Evolutionary conservation across 306 rosid species (phyloP).

Genomic region (Dalbergia cultrata): DNA sequence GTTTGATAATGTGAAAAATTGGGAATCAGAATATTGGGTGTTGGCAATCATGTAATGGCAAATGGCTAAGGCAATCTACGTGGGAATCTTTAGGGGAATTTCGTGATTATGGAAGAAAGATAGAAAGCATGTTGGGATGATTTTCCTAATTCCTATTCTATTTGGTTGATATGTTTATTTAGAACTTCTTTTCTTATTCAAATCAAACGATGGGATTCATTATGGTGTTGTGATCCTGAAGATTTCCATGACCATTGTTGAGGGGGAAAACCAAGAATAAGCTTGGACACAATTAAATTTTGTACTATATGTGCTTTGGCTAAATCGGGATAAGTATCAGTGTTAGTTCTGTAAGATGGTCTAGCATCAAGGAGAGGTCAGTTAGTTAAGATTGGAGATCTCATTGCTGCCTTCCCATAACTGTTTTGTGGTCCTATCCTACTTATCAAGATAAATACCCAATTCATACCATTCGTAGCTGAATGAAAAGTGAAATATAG

Average conservation of each 20-base stretch:
- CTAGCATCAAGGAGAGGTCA: not conserved
- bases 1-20: conserved; percentile 28
- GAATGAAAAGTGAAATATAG: too few species aligned
- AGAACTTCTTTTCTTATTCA: conserved; percentile 23
- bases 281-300: conserved; percentile 10
- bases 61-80: not conserved
- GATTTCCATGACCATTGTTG: conserved; percentile 2
- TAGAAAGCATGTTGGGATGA: conserved; percentile 4
- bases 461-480: too few species aligned
- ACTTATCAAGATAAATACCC: not conserved
- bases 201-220: conserved; percentile 18
- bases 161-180: not conserved
- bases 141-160: not conserved
- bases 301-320: conserved; percentile 5
- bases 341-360: not conserved
- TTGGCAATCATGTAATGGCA: conserved; percentile 17
- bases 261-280: conserved; percentile 31
- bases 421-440: conserved; percentile 22
- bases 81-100: conserved; percentile 22
- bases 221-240: conserved; percentile 15
- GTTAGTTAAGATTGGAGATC: conserved; percentile 16
- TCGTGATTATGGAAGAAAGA: conserved; percentile 31
- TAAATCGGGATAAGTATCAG: not conserved
- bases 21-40: conserved; percentile 43
- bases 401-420: not conserved